These are phyloP conservation scores for Tetramitus jugosus DNA, from an alignment of 208 protist genomes.

Conservation along the genomic window DNA sequence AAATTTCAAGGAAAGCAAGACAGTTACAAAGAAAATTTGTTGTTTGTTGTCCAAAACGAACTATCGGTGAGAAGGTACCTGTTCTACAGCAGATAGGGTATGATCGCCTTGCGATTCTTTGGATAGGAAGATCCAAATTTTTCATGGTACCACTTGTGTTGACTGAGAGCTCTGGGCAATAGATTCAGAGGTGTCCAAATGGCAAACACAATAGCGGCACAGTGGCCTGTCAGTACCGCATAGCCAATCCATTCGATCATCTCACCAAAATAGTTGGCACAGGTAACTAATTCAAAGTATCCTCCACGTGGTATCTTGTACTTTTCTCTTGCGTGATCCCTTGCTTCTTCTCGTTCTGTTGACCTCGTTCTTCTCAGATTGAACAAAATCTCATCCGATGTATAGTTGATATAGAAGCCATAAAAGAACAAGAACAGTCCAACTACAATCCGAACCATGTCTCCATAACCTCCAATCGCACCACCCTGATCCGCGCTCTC, in stretches of 20 bases:
- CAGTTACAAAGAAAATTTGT: too few species aligned
- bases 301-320: conserved; percentile 33
- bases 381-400: conserved; percentile 25
- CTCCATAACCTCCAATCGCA: background rate
- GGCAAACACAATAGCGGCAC: conserved; percentile 16
- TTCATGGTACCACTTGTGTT: conserved; percentile 31
- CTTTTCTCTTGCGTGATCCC: too few species aligned
- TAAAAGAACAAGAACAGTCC: conserved; percentile 5
- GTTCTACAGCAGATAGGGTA: conserved; percentile 31
- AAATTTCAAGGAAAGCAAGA: too few species aligned
- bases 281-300: conserved; percentile 21
- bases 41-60: too few species aligned
- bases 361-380: conserved; percentile 10
- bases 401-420: conserved; percentile 28
- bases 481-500: background rate
- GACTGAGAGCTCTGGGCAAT: conserved; percentile 14
- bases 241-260: conserved; percentile 34
- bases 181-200: conserved; percentile 23
- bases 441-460: too few species aligned
- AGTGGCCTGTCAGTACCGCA: background rate
- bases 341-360: too few species aligned
- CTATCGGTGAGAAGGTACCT: background rate
- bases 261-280: conserved; percentile 36
- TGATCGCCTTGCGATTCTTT: conserved; percentile 30
- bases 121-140: conserved; percentile 31